Evolutionary conservation across 2,329 filamentous ascomycete genomes (phyloP), one percentile per base, ranked within the genome.

Genomic region (Bipolaris gigantea): DNA sequence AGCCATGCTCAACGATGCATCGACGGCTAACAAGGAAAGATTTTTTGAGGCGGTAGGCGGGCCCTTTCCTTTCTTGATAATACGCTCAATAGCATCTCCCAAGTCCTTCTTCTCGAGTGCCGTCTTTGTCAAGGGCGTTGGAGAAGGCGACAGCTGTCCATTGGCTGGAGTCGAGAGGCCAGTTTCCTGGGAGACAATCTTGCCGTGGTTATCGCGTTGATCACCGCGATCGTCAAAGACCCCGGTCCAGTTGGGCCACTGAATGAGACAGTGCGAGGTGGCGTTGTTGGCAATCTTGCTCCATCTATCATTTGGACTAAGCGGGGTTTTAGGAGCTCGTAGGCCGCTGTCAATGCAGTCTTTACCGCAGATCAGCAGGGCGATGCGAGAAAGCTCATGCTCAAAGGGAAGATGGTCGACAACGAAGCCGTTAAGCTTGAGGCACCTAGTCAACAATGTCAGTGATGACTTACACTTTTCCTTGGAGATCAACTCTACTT

Each of bases 341-440:
- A 71, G 48, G 11, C 68, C 68, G 23, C 65, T 64, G 53, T 70
- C 66, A 21, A 70, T 52, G 47, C 68, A 70, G 23, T 65, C 55
- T 21, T 62, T 46, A 8, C 68, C 67, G 21, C 63, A 71, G 3
- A 47, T 59, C 18, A 72, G 56, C 4, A 71, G 48, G 2, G 59
- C 55, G 30, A 72, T 56, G 8, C 42, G 48, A 2, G 57, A 61
- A 5, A 72, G 62, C 40, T 70, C 67, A 30, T 60, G 52, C 34
- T 67, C 57, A 21, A 73, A 73, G 0, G 70, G 67, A 0, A 68
- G 59, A n/a, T 63, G 54, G 47, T 73, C 70, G 21, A 73, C 55
- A 7, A 72, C 71, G 45, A 73, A 72, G 16, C 68, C 68, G 35
- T 69, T 62, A 1, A 73, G 69, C 48, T 64, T 69, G 10, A 73